Percentiles rank a stretch among this genome's conserved stretches.
Conservation (phyloP, 2,329 filamentous ascomycete genomes). For the Alternaria sp. region DNA sequence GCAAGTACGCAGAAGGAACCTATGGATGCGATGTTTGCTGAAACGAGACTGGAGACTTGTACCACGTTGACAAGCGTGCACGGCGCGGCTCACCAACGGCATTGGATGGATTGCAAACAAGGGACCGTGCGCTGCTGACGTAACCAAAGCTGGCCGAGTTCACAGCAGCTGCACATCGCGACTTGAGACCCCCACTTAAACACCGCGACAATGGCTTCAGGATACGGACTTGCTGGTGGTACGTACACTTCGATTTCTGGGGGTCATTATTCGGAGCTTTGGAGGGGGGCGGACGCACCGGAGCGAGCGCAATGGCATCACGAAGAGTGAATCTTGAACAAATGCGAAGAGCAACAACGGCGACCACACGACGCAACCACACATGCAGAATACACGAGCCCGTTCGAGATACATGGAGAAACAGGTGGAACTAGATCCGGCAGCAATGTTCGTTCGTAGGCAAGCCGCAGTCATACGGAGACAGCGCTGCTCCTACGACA, state of each 20-base stretch:
- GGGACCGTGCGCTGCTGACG: slow-evolving; percentile 16
- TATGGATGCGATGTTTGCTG: too few relatives aligned
- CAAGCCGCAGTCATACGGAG: neutral
- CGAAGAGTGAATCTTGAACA: slow-evolving; percentile 18
- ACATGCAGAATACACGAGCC: too few relatives aligned
- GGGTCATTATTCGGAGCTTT: slow-evolving; percentile 10
- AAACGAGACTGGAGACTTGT: too few relatives aligned
- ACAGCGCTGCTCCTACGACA: neutral
- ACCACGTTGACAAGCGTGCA: neutral
- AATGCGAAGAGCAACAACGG: slow-evolving; percentile 12
- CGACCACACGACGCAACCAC: neutral
- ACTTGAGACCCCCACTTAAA: slow-evolving; percentile 36
- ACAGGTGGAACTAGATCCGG: too few relatives aligned
- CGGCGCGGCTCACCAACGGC: too few relatives aligned
- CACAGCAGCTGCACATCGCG: slow-evolving; percentile 14
- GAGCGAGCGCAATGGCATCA: slow-evolving; percentile 31
- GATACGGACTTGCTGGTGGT: slow-evolving; percentile 85
- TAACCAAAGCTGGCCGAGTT: slow-evolving; percentile 22
- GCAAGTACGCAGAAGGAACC: too few relatives aligned
- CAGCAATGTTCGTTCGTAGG: accelerated
- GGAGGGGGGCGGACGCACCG: slow-evolving; percentile 15
- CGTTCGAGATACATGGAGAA: accelerated
- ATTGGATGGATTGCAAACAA: neutral
- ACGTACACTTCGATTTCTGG: slow-evolving; percentile 48
- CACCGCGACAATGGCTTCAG: slow-evolving; percentile 74